These are phyloP conservation scores for Eucalyptus erythrocorys DNA, from an alignment of 345 rosid species.

Conservation along the genomic window DNA sequence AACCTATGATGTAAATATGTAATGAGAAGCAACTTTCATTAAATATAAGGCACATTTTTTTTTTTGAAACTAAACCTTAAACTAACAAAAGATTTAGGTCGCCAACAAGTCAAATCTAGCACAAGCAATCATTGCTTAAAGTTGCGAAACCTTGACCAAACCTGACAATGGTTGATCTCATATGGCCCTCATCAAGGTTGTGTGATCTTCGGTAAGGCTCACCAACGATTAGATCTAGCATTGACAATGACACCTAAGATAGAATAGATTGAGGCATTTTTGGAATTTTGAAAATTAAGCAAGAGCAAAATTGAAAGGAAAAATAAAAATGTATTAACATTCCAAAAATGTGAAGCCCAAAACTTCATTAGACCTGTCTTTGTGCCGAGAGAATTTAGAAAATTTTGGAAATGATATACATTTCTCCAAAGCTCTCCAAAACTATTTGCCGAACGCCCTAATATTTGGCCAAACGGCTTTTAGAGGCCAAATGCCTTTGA, in stretches of 20 bases:
- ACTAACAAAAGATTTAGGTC: rapidly evolving
- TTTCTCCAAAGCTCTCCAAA: background rate
- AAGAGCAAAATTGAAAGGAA: background rate
- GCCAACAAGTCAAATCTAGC: background rate
- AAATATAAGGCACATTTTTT: background rate
- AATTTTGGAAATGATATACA: background rate
- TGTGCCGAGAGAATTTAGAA: background rate
- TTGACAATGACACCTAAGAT: rapidly evolving
- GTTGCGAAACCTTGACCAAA: background rate
- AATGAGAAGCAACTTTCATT: background rate
- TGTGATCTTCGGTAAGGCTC: background rate
- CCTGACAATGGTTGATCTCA: background rate
- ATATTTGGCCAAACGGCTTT: background rate
- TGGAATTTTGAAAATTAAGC: background rate
- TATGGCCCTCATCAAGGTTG: background rate
- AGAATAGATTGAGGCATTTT: background rate
- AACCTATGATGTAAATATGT: background rate
- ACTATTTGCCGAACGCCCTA: background rate
- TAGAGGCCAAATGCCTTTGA: background rate
- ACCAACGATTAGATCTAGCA: background rate
- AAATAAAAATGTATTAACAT: background rate
- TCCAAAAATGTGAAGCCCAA: background rate
- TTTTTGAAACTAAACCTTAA: background rate
- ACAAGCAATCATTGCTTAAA: background rate
- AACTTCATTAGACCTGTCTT: background rate